Percentiles rank a stretch among this genome's conserved stretches.
Conservation (phyloP, 2,329 filamentous ascomycete genomes). For the Beauveria medogensis region DNA sequence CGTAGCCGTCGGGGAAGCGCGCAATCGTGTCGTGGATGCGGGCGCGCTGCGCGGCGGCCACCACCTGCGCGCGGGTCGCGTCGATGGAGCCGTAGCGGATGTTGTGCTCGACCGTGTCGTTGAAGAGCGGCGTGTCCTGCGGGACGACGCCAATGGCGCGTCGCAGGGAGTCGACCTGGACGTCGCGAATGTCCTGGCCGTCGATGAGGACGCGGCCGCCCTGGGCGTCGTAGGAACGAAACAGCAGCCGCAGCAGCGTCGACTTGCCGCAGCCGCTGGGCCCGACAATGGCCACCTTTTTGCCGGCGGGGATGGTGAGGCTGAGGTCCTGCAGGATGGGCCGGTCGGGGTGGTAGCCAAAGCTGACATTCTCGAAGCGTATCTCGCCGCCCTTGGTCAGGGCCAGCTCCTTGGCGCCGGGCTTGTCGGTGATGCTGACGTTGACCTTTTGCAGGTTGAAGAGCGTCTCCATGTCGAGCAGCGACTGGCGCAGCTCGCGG, state of each 20-base stretch:
- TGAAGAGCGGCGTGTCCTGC: constrained; percentile 95
- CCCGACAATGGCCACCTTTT: constrained; percentile 93
- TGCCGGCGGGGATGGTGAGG: constrained; percentile 86
- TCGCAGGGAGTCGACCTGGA: constrained; percentile 75
- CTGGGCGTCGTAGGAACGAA: constrained; percentile 90
- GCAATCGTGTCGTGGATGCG: constrained; percentile 77
- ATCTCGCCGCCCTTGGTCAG: constrained; percentile 79
- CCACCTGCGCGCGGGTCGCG: constrained; percentile 64
- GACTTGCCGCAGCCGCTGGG: constrained; percentile 95
- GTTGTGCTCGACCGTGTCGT: constrained; percentile 92
- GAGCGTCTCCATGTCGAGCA: constrained; percentile 96
- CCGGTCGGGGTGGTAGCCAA: constrained; percentile 81
- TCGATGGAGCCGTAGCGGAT: constrained; percentile 84
- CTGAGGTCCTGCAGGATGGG: constrained; percentile 79
- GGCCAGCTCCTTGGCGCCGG: constrained; percentile 63
- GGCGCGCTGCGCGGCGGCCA: constrained; percentile 71
- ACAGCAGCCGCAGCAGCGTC: constrained; percentile 81
- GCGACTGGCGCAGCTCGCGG: constrained; percentile 84
- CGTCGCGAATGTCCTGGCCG: constrained; percentile 80
- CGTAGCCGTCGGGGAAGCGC: constrained; percentile 77
- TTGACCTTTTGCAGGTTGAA: constrained; percentile 98
- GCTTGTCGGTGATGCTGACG: constrained; percentile 70
- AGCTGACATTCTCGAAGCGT: constrained; percentile 87
- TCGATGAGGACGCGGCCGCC: constrained; percentile 82
- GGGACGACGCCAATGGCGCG: constrained; percentile 89